Conservation (phyloP, 2,329 filamentous ascomycete species). For the Penicillium verrucosum region DNA sequence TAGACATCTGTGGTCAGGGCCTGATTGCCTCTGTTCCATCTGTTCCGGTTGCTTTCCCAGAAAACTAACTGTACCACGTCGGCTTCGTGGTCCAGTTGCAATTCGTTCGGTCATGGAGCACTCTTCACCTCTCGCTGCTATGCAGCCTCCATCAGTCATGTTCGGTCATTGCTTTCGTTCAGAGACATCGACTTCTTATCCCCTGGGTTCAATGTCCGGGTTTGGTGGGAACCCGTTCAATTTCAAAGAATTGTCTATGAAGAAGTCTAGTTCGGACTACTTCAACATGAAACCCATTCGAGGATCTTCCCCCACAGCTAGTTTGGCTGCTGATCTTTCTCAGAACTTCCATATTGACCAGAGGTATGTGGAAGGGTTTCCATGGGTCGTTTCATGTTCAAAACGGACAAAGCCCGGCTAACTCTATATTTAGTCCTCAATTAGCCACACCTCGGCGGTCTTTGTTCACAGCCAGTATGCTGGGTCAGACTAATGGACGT, state of each 20-base stretch:
- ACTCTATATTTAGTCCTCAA: conserved; percentile 63
- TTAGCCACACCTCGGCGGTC: conserved; percentile 79
- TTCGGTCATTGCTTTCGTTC: conserved; percentile 60
- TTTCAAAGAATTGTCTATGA: conserved; percentile 72
- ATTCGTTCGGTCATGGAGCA: conserved; percentile 66
- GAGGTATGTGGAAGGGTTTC: conserved; percentile 56
- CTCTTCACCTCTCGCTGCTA: conserved; percentile 88
- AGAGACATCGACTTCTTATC: conserved; percentile 53
- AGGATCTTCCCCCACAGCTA: conserved; percentile 86
- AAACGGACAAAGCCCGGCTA: conserved; percentile 31
- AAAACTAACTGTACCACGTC: conserved; percentile 13
- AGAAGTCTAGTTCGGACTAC: conserved; percentile 67
- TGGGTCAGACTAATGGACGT: conserved; percentile 56
- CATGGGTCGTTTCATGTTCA: neutral
- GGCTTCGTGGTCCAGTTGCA: conserved; percentile 10
- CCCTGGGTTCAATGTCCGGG: conserved; percentile 48
- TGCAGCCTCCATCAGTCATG: conserved; percentile 70
- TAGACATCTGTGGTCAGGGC: neutral
- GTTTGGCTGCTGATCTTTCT: conserved; percentile 87
- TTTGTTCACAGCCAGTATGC: conserved; percentile 72
- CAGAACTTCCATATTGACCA: conserved; percentile 96
- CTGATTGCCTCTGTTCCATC: conserved; percentile 1
- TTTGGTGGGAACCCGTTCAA: conserved; percentile 67
- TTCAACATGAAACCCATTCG: conserved; percentile 74
- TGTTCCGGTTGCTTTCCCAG: neutral